These are phyloP conservation scores for Aristolochia contorta DNA, from an alignment of 164 flowering plant genomes.

Conservation along the genomic window DNA sequence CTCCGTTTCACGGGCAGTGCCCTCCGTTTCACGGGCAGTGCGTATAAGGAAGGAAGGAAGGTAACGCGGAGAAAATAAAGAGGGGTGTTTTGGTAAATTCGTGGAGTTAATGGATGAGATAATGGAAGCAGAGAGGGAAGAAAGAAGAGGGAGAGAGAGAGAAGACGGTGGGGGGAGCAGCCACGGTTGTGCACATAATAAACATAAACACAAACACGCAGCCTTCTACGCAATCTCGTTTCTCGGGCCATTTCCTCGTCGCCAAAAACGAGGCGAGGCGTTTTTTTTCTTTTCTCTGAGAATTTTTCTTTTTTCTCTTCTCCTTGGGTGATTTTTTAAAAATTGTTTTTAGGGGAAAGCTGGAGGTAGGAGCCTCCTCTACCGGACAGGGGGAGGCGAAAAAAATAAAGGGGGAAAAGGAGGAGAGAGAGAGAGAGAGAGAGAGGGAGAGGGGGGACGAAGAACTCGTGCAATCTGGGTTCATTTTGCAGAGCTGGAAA, in stretches of 20 bases:
- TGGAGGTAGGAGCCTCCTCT: not conserved
- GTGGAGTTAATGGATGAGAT: not conserved
- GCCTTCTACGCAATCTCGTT: conserved; percentile 16
- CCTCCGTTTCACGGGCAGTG: no score
- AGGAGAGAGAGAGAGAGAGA: not conserved
- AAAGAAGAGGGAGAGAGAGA: conserved; percentile 2
- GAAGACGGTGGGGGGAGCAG: conserved; percentile 1
- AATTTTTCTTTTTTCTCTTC: not conserved
- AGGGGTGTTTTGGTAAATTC: not conserved
- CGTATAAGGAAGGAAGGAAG: not conserved
- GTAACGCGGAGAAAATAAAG: not conserved
- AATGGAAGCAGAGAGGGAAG: not conserved
- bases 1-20: not conserved
- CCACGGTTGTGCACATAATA: not conserved
- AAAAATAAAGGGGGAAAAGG: not conserved
- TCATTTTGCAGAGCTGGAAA: conserved; percentile 8
- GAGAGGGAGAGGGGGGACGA: not conserved
- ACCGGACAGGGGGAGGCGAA: not conserved
- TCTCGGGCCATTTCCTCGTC: conserved; percentile 32
- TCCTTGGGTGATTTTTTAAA: not conserved
- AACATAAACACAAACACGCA: not conserved
- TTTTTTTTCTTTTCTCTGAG: not conserved
- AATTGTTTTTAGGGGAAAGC: not conserved
- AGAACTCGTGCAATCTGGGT: not conserved
- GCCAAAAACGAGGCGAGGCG: conserved; percentile 31